Base-by-base conservation (phyloP, 768 basidiomycete genomes). In the Mycena alexandri region DNA sequence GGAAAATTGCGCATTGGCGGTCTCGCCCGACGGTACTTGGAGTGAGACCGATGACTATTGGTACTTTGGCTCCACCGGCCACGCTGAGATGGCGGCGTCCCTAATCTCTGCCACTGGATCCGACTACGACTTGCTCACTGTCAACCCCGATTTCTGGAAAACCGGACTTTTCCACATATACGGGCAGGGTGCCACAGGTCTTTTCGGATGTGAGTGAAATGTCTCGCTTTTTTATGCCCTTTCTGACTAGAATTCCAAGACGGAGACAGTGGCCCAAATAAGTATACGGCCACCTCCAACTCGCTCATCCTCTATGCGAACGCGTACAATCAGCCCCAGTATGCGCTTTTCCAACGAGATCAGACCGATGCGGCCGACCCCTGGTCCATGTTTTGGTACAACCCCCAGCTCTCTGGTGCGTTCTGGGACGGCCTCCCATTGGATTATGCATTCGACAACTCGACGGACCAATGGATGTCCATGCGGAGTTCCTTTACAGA, bases 401-500 rank as follows among this genome's bases (percentile, higher is more conserved):
- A 70, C 52, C 91, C 52, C 77, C 84, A 70, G 24, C 17, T 11
- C 95, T 47, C 43, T 7, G 69, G 98, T 50, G 96, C 96, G 43
- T 99, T 93, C 84, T 99, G 97, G 97, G 88, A 96, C 75, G 90
- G 89, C 51, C 78, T 91, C 57, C 78, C 92, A 0, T 86, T 99
- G 46, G 98, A 99, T 79, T 83, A 87, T 69, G 89, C 90, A 83
- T 99, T 98, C 79, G 82, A 87, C 74, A 87, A 91, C 71, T 70
- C 68, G 25, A 77, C 85, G 11, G 92, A 93, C 73, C 91, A 93
- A 72, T 99, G 98, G 98, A 91, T 84, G 24, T 89, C 95, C 12
- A 96, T 95, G 90, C 85, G 98, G 70, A 93, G 91, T 67, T 92
- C 90, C 66, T 99, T 96, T 96, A 96, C 97, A 13, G 93, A 96